Base-by-base conservation (phyloP, 169 alveolate genomes). In the Plasmodium relictum region DNA sequence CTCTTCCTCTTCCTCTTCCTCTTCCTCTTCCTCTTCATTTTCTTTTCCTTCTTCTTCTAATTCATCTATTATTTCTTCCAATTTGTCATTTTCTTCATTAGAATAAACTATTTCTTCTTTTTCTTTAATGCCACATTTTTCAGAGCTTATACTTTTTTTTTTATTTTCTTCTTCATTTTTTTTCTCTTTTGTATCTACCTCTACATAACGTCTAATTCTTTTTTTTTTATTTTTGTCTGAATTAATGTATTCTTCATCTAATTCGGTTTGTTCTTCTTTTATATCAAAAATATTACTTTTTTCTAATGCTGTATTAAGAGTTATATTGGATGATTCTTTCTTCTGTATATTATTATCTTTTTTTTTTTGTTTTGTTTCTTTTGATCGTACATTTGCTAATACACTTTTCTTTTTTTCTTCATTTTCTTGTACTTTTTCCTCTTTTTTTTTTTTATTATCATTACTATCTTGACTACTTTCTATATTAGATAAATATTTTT, bases 161-260 rank as follows among this genome's bases (percentile, higher is more conserved):
- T 71, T 52, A 71, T 41, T 71, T 42, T 71, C 85, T 58, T 71
- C 76, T 41, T 22, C 61, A 20, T 42, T 3, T 48, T 42, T 69
- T 44, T 65, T 52, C 18, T 42, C 39, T 22, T 62, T 74, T 31
- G 59, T 58, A 22, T 44, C 66, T 42, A 31, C 37, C n/a, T 56
- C 68, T 42, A 10, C 54, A 39, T 76, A 65, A 31, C 78, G n/a
- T 24, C 78, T 45, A 48, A 18, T 41, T 56, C 89, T 65, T 66
- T 78, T 78, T 26, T 78, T 78, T 78, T 78, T 78, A 78, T 78
- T 78, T 62, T 63, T 63, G 2, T 78, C 89, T 26, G 76, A 24
- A 50, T 65, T 63, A 24, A 78, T 44, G n/a, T 63, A 39, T 18
- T 78, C 76, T 65, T 78, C 78, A 14, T 42, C 74, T 42, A 78